Percentiles rank a stretch among this genome's conserved stretches.
Conservation (phyloP, 352 stramenopile species). For the Globisporangium mamillatum region DNA sequence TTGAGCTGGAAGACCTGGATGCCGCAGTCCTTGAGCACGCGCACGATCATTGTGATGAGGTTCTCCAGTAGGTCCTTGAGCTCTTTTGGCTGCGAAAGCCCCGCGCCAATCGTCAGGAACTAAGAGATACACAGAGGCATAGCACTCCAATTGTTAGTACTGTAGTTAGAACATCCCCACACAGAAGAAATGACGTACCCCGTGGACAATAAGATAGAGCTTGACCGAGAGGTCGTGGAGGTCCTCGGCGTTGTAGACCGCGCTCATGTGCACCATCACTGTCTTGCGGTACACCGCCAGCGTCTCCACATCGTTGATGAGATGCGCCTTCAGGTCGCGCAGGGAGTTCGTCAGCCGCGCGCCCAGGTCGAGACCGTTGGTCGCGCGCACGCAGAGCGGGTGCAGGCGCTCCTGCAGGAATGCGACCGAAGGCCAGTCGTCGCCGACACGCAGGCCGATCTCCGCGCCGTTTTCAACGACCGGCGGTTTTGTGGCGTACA, state of each 20-base stretch:
- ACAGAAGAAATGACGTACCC: conserved; percentile 18
- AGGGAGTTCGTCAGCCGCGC: conserved; percentile 60
- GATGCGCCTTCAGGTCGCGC: conserved; percentile 69
- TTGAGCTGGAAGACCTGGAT: conserved; percentile 40
- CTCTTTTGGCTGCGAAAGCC: conserved; percentile 73
- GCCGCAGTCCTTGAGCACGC: conserved; percentile 58
- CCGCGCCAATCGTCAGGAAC: conserved; percentile 69
- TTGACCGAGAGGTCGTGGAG: conserved; percentile 41
- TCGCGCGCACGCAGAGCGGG: conserved; percentile 49
- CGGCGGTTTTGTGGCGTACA: background rate
- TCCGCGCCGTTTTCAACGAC: conserved; percentile 53
- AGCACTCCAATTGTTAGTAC: background rate
- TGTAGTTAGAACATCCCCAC: background rate
- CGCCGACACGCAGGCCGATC: conserved; percentile 31
- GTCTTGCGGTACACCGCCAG: conserved; percentile 43
- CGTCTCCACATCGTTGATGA: conserved; percentile 72
- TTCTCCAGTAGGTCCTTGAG: conserved; percentile 68
- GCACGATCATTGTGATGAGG: conserved; percentile 53
- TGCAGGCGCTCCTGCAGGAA: conserved; percentile 57
- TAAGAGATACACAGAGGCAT: conserved; percentile 3
- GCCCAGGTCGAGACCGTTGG: conserved; percentile 61
- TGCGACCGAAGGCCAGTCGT: conserved; percentile 47
- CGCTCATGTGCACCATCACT: conserved; percentile 36
- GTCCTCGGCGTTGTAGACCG: conserved; percentile 18
- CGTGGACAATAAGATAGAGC: conserved; percentile 62